Evolutionary conservation across 345 rosid genomes (phyloP).

Genomic region (Aquilaria malaccensis): DNA sequence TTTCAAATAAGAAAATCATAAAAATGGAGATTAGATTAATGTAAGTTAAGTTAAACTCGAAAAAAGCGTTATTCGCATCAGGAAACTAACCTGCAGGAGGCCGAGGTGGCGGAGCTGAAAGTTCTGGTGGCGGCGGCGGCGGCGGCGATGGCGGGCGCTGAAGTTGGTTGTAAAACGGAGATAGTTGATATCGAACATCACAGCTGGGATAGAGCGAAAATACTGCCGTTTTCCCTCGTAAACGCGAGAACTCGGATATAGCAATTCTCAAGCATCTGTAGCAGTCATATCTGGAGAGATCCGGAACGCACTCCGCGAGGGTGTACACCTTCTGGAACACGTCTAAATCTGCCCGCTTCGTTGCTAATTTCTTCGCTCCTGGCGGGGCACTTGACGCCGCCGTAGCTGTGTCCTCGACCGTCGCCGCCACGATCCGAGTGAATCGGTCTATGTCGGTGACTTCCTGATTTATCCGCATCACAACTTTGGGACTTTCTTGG

Average conservation of each 20-base stretch:
- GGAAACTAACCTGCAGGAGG: background rate
- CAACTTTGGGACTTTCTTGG: background rate
- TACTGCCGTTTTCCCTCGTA: slow-evolving; percentile 24
- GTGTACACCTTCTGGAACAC: slow-evolving; percentile 22
- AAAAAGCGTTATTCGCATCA: no score
- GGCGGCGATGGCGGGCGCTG: background rate
- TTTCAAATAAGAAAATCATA: no score
- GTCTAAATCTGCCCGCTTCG: slow-evolving; percentile 8
- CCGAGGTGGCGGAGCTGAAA: background rate
- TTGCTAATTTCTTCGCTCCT: slow-evolving; percentile 29
- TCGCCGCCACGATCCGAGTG: background rate
- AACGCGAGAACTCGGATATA: slow-evolving; percentile 10
- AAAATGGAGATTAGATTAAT: no score
- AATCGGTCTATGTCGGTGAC: background rate
- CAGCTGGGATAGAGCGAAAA: slow-evolving; percentile 35
- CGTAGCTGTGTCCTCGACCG: slow-evolving; percentile 2
- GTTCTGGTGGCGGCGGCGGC: background rate
- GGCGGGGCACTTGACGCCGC: slow-evolving; percentile 15
- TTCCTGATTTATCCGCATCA: background rate
- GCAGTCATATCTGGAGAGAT: slow-evolving; percentile 26
- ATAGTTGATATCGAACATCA: slow-evolving; percentile 30
- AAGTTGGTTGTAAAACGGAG: slow-evolving; percentile 27
- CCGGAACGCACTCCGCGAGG: slow-evolving; percentile 50
- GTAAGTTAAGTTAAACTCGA: no score
- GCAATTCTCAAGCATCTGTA: slow-evolving; percentile 24